Evolutionary conservation across 2,329 filamentous ascomycete genomes (phyloP).

Genomic region (Aspergillus udagawae): DNA sequence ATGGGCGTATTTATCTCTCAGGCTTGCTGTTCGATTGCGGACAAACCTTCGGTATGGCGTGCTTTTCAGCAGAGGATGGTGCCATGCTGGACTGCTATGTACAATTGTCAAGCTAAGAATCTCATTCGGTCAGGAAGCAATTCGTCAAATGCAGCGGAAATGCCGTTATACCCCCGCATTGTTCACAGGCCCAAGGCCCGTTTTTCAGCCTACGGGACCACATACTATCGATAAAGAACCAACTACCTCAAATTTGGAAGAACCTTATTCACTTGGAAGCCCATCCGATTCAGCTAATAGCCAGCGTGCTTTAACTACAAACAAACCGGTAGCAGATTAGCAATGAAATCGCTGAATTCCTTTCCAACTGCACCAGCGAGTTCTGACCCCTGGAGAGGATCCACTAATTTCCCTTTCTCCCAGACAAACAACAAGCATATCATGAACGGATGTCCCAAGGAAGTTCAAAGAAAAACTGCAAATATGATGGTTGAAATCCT

Average conservation of each 20-base stretch:
- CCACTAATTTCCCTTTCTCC: too few relatives aligned
- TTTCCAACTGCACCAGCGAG: not conserved
- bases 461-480: not conserved
- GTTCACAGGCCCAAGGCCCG: not conserved
- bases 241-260: not conserved
- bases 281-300: not conserved
- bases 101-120: fast-evolving
- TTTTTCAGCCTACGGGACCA: not conserved
- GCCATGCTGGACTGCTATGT: not conserved
- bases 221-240: not conserved
- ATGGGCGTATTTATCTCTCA: not conserved
- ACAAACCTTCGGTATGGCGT: not conserved
- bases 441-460: too few relatives aligned
- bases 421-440: not conserved
- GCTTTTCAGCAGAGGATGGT: not conserved
- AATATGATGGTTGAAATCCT: not conserved
- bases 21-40: not conserved
- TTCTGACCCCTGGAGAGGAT: too few relatives aligned
- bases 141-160: not conserved
- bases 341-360: not conserved
- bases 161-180: not conserved
- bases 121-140: not conserved
- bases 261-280: fast-evolving
- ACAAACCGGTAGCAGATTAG: not conserved
- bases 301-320: not conserved